Conservation (phyloP, 306 rosid species). For the Cucumis melo region DNA sequence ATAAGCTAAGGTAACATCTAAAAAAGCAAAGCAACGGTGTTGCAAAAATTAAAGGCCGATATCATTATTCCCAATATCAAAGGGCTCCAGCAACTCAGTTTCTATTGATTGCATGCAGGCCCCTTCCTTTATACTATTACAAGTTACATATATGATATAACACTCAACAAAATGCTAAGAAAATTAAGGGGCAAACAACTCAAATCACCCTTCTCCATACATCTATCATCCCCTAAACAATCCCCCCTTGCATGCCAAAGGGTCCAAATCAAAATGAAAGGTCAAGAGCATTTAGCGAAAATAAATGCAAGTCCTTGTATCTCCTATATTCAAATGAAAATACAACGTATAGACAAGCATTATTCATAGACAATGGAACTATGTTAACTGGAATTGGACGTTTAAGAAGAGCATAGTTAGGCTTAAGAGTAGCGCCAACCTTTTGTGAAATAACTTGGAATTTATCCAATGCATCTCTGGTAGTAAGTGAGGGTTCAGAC, state of each 20-base stretch:
- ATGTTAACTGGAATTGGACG: neutral
- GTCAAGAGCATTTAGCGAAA: neutral
- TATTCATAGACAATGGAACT: neutral
- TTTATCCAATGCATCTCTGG: conserved; percentile 90
- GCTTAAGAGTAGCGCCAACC: conserved; percentile 25
- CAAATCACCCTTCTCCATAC: neutral
- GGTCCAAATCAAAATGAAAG: neutral
- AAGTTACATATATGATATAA: neutral
- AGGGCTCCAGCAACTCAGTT: neutral
- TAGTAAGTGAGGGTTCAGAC: conserved; percentile 67
- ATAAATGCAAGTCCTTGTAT: neutral
- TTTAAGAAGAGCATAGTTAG: neutral
- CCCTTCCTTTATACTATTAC: neutral
- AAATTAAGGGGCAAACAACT: neutral
- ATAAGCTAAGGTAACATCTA: neutral
- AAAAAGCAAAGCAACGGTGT: neutral
- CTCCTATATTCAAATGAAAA: neutral
- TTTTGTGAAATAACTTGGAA: conserved; percentile 78
- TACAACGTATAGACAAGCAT: neutral
- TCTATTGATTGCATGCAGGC: neutral
- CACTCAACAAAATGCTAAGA: neutral
- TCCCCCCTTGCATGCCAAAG: neutral
- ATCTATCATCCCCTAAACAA: neutral
- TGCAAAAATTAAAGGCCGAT: neutral
- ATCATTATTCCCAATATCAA: neutral